These are phyloP conservation scores for Alternaria sp. DNA, from an alignment of 2,329 filamentous ascomycete genomes.

Conservation along the genomic window DNA sequence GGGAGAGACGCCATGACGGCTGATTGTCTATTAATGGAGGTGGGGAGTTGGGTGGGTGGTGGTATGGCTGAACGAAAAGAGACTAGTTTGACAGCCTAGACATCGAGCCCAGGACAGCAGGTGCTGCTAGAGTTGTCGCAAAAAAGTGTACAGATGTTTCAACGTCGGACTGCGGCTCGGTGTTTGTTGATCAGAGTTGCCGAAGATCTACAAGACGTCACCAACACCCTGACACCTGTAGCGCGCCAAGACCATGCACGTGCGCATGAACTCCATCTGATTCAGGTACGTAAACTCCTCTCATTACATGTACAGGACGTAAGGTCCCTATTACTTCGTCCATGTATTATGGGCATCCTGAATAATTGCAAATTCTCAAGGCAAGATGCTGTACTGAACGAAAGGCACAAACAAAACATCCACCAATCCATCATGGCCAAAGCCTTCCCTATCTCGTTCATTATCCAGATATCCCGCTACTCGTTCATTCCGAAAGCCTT, in stretches of 20 bases:
- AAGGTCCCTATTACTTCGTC: neutral
- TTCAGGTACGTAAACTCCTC: neutral
- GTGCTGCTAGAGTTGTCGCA: neutral
- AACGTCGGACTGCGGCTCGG: constrained; percentile 17
- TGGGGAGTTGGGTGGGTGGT: neutral
- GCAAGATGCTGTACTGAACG: neutral
- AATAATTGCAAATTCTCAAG: rapidly evolving
- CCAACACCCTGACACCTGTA: constrained; percentile 13
- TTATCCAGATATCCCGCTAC: too few species aligned
- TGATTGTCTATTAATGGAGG: neutral
- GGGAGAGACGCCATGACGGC: constrained; percentile 55
- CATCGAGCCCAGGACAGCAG: neutral
- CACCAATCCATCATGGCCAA: neutral
- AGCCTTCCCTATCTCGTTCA: neutral
- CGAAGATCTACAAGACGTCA: constrained; percentile 27
- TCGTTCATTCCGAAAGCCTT: neutral
- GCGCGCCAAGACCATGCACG: constrained; percentile 27
- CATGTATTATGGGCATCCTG: neutral
- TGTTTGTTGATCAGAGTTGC: constrained; percentile 30
- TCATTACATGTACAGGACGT: neutral
- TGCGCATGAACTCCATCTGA: neutral
- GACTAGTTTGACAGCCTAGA: too few species aligned
- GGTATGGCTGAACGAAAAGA: neutral
- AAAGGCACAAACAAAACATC: neutral
- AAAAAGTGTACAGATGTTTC: neutral